Evolutionary conservation across 495 filamentous ascomycete species (phyloP), one percentile per base, ranked within the genome.

Genomic region (Immersiella caudata): DNA sequence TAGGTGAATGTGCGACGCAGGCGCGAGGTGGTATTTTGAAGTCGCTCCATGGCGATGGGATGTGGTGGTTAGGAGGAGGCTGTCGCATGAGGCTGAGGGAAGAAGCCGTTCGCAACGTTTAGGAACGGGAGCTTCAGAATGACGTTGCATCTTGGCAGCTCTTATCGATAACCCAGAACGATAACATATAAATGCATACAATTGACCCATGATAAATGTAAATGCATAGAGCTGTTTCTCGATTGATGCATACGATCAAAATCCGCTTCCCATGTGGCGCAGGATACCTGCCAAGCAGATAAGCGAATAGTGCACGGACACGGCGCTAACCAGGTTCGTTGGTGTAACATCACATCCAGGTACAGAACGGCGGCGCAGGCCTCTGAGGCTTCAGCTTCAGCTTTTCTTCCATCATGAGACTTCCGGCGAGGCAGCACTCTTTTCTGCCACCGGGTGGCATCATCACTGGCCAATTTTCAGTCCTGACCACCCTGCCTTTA

Each of bases 1-100:
- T 91, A 91, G 14, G 80, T 83, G 75, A 91, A 90, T 18, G 85
- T 86, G 59, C 81, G 85, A 18, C 89, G 84, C 58, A 90, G 76
- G 64, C 87, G 83, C 51, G 86, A 75, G 8, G 76, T 68, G 21
- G 70, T 51, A 51, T 18, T 24, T 22, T 51, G 25, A 22, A 26
- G 40, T 9, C 11, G 22, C 18, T 35, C 3, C 12, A 18, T 46
- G 40, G 35, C 50, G 36, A 33, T 61, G 59, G 22, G 9, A 22
- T 27, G 36, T 62, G 16, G 33, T 3, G 59, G 51, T 33, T 33
- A 7, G 11, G 40, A 6, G 29, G 40, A 14, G 35, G 24, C 16
- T 35, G 18, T 25, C 16, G 21, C 35, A 22, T 9, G 40, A 62
- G 35, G 21, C 46, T 40, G 33, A 46, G 20, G 6, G 29, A n/a